Evolutionary conservation across 352 stramenopile species (phyloP).

Genomic region (Pythium aphanidermatum): DNA sequence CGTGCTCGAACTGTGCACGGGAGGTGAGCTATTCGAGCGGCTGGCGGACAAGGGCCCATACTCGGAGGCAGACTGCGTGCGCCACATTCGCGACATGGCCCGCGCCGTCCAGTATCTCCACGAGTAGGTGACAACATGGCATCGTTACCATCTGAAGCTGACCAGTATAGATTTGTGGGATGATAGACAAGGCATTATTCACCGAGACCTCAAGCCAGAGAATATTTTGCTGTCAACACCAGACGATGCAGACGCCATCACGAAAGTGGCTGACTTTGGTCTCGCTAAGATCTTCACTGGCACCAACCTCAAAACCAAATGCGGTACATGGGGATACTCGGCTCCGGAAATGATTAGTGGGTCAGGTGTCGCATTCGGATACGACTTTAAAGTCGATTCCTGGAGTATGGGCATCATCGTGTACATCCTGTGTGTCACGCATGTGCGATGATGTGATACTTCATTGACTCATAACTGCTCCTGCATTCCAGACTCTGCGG

Average conservation of each 20-base stretch:
- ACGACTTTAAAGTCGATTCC: constrained; percentile 82
- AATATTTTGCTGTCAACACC: constrained; percentile 75
- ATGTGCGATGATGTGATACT: not conserved
- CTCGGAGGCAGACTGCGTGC: constrained; percentile 74
- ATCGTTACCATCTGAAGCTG: not conserved
- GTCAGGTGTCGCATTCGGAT: constrained; percentile 58
- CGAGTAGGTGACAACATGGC: constrained; percentile 23
- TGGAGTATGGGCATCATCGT: constrained; percentile 85
- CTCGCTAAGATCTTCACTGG: constrained; percentile 77
- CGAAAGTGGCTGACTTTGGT: constrained; percentile 82
- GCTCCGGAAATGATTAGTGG: constrained; percentile 83
- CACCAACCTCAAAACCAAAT: constrained; percentile 72
- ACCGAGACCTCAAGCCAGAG: constrained; percentile 80
- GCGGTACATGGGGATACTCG: constrained; percentile 75
- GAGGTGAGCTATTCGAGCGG: constrained; percentile 77
- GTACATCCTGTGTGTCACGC: constrained; percentile 62
- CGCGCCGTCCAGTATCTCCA: constrained; percentile 69
- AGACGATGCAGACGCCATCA: constrained; percentile 49
- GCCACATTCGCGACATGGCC: constrained; percentile 66
- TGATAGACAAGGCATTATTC: constrained; percentile 70
- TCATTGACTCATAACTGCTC: not conserved
- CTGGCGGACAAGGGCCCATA: constrained; percentile 77
- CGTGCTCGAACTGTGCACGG: constrained; percentile 76
- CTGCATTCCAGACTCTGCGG: constrained; percentile 52
- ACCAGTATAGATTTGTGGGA: no score